Base-by-base conservation (phyloP, 768 basidiomycete genomes). In the Leccinum broughii region DNA sequence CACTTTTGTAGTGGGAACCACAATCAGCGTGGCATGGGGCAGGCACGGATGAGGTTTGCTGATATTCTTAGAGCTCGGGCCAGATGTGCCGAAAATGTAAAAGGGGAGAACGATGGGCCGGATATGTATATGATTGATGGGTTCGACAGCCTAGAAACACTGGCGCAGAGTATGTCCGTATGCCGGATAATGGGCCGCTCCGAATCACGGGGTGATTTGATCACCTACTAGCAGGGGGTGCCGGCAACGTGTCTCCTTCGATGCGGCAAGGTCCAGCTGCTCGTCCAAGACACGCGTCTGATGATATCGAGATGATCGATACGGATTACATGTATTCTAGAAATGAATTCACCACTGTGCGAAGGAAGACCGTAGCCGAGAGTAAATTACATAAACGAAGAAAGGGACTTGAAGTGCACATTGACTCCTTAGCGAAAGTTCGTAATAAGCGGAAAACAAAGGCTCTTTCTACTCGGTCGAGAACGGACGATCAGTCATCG, bases 271-370 rank as follows among this genome's bases (percentile, higher is more conserved):
- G 39, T n/a, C 10, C 34, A 54, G 55, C 8, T 52, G 22, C 46
- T 48, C 30, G 28, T 56, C 34, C 51, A 32, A 37, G 52, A 56
- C n/a, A 37, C 57, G n/a, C 50, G 50, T 22, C 4, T 39, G 34
- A 41, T 41, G 17, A 9, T 9, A 64, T 64, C 62, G 52, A 51
- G 51, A 50, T 60, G n/a, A 63, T 63, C 64, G 63, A 64, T 64
- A 64, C 24, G 54, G 24, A 64, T 24, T 35, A 35, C n/a, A 48
- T 32, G 13, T 35, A 22, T 64, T 64, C 63, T 37, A 54, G 41
- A 24, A 24, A 49, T 49, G 62, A 60, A 62, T 24, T 20, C 3
- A 37, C n/a, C 56, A 14, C 17, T 58, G 54, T 26, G 56, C 10
- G 32, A 26, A 17, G 8, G 20, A 24, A 9, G 22, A 20, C 10